Evolutionary conservation across 2,329 filamentous ascomycete species (phyloP).

Genomic region (Ceratocystiopsis minuta): DNA sequence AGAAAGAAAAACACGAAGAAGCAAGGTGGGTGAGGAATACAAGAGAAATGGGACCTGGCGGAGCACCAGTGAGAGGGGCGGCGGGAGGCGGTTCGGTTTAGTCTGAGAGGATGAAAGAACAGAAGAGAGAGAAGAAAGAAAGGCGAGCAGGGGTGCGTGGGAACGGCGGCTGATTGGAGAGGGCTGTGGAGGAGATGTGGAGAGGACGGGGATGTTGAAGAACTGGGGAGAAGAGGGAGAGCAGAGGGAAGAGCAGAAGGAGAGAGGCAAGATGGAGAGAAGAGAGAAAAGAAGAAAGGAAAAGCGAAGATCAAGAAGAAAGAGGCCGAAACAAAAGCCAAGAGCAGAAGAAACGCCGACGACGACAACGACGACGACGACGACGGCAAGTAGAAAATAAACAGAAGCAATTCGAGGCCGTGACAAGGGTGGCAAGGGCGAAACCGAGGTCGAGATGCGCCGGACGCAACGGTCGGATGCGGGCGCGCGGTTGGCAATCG

Average conservation of each 20-base stretch:
- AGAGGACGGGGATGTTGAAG: too few relatives aligned
- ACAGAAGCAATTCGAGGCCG: too few relatives aligned
- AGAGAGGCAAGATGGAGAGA: neutral
- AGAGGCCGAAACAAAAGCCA: neutral
- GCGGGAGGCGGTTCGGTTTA: too few relatives aligned
- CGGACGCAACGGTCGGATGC: too few relatives aligned
- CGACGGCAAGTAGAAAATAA: too few relatives aligned
- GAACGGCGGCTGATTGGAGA: neutral
- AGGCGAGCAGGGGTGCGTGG: conserved; percentile 1
- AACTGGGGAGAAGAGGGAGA: too few relatives aligned
- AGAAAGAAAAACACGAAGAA: neutral
- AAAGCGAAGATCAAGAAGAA: neutral
- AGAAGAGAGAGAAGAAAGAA: neutral
- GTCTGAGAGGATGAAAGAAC: neutral
- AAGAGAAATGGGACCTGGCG: neutral
- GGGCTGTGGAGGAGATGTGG: neutral
- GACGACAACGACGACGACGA: too few relatives aligned
- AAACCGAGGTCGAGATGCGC: too few relatives aligned
- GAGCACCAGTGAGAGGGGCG: too few relatives aligned
- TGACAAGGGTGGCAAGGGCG: too few relatives aligned
- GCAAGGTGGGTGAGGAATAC: neutral
- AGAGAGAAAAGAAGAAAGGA: neutral
- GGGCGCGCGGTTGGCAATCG: too few relatives aligned
- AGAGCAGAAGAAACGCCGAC: too few relatives aligned
- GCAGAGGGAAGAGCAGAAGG: neutral